Evolutionary conservation across 106 monocot species (phyloP), one percentile per base, ranked within the genome.

Genomic region (Narthecium ossifragum): DNA sequence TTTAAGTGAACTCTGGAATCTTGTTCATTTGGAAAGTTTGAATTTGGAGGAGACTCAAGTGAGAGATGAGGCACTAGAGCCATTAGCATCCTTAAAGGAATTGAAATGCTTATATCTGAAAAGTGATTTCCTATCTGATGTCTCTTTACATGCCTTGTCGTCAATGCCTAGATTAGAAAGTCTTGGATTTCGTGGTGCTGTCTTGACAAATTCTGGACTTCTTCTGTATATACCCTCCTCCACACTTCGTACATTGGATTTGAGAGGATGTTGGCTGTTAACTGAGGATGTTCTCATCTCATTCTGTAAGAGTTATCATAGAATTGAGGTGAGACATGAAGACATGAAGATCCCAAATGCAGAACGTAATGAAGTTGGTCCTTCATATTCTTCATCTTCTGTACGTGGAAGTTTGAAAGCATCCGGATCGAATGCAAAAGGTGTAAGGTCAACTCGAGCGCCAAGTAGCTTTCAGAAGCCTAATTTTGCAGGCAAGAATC

Each of bases 221-320:
- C 48, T 71, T 29, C 51, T 60, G 25, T 90, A 68, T 70, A 43
- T n/a, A 0, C 81, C 84, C 10, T 75, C 78, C 46, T 50, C 59
- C 22, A 51, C 15, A 26, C 78, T 94, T 53, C n/a, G 43, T 46
- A 33, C 53, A 51, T 62, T 96, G 31, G 86, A 96, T 71, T 34
- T 96, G 38, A 78, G 83, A 57, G 86, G 86, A 36, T 90, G 81
- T 34, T 96, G 96, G 86, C 83, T 96, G 54, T 79, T 90, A 71
- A 74, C 70, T 5, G 43, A 70, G 29, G 74, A 86, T 48, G 64
- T 20, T 0, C n/a, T 90, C 63, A 62, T 59, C 31, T 64, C 65
- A 60, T 96, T 96, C 65, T 66, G 78, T 68, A 68, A 29, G 59
- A 64, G 22, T 2, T 64, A 84, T 34, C 75, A 69, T 55, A 31